Evolutionary conservation across 805 yeast species (phyloP), one percentile per base, ranked within the genome.

Genomic region (Metschnikowia similis): DNA sequence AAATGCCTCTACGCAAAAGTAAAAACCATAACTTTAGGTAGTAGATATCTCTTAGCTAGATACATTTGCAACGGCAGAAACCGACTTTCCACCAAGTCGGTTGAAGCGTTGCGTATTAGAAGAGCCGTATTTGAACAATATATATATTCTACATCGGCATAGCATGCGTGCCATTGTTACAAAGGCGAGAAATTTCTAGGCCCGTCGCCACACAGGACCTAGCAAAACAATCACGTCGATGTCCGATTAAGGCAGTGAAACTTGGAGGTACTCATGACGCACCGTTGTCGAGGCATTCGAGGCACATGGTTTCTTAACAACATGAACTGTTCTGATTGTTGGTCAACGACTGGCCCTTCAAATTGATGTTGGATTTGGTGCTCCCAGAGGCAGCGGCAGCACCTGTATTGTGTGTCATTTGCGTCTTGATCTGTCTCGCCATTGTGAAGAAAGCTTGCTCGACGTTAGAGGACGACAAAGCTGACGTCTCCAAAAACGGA

Each of bases 401-500:
- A 52, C 75, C 78, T 59, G 74, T 80, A 64, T 80, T 72, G 57
- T 76, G 84, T 38, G 92, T 85, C 89, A 94, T 89, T 66, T 90
- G 90, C 57, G 95, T 94, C 78, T 94, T 94, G 67, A 94, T 94
- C 70, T 94, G 97, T 70, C 96, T 87, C 9, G 98, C 96, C 99
- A 94, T 94, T 58, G 97, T 90, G 78, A 89, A 84, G 75, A 94
- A 94, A 10, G 98, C 98, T 71, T 94, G 97, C 71, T 94, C 99
- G 60, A 94, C 99, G 66, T 94, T 94, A 51, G 97, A 89, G 34
- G 97, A 87, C 63, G 87, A 87, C 69, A 90, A 82, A 28, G 99
- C 99, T 35, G 96, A 87, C 9, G 99, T 94, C 74, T 94, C 99
- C 71, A 94, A 80, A 70, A 94, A 90, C 57, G 97, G 96, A 65